These are phyloP conservation scores for Ceratocystis huliohia DNA, from an alignment of 2,329 filamentous ascomycete genomes.

Conservation along the genomic window DNA sequence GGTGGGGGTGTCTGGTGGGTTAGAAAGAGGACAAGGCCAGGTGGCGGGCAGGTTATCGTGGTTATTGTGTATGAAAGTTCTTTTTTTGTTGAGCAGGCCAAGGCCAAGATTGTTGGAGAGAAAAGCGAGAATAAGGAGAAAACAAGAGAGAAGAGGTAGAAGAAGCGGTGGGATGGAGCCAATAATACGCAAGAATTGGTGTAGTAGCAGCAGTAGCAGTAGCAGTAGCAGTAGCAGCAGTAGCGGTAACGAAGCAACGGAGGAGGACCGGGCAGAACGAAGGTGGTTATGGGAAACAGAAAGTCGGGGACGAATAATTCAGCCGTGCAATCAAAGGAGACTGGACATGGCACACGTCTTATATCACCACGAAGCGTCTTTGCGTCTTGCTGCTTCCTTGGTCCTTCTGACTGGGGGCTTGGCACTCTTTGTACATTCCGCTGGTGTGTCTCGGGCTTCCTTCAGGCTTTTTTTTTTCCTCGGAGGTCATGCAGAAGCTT, in stretches of 20 bases:
- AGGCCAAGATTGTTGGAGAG: background rate
- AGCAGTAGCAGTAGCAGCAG: background rate
- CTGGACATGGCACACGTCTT: background rate
- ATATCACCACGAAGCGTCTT: background rate
- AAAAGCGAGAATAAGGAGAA: background rate
- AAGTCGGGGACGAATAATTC: background rate
- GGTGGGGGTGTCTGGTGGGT: too few relatives aligned
- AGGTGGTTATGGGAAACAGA: background rate
- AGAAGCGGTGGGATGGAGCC: background rate
- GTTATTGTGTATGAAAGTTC: background rate
- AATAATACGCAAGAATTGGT: too few relatives aligned
- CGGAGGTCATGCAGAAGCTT: background rate
- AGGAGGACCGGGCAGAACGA: background rate
- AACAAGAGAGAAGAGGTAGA: background rate
- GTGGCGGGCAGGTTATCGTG: background rate
- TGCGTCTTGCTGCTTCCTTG: background rate
- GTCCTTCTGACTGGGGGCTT: background rate
- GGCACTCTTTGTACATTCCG: conserved; percentile 8
- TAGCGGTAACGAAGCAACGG: background rate
- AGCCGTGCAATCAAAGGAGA: background rate
- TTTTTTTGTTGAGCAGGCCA: background rate
- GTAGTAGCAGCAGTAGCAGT: background rate
- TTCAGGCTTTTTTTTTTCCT: background rate
- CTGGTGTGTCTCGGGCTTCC: conserved; percentile 8
- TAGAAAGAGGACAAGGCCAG: background rate